A percentile compares a stretch with the other conserved stretches of the same genome.
These are phyloP conservation scores for Penicillium sp. DNA, from an alignment of 2,329 filamentous ascomycete genomes.

Conservation along the genomic window DNA sequence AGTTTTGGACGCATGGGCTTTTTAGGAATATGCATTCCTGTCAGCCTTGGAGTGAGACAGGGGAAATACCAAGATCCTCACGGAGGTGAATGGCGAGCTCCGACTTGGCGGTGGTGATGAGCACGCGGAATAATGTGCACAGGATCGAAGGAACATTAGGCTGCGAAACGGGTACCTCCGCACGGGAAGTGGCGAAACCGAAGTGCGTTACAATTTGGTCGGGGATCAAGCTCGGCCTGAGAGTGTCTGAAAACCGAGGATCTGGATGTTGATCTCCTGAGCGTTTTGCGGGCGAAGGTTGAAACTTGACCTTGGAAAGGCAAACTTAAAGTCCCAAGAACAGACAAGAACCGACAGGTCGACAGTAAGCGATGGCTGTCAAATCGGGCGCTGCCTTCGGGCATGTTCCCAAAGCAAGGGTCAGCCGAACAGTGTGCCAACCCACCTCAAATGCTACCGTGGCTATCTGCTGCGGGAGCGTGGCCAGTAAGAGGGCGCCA, in stretches of 20 bases:
- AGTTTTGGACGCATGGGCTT: not conserved
- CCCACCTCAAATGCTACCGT: conserved; percentile 26
- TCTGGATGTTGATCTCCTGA: no score
- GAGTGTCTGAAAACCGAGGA: not conserved
- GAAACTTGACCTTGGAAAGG: not conserved
- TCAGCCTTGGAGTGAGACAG: conserved; percentile 1
- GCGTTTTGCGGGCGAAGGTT: not conserved
- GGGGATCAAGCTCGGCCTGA: not conserved
- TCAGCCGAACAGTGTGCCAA: conserved; percentile 16
- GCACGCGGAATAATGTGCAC: not conserved
- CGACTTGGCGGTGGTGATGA: conserved; percentile 3
- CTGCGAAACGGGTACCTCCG: not conserved
- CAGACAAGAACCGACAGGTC: not conserved
- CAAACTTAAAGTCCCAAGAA: no score
- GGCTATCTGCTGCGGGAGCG: conserved; percentile 10
- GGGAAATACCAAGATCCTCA: not conserved
- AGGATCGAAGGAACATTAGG: not conserved
- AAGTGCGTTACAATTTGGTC: no score
- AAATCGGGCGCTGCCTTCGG: not conserved
- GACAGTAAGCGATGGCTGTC: no score
- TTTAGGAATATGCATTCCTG: not conserved
- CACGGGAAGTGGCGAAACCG: not conserved
- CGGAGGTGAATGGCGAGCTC: not conserved
- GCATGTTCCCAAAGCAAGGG: conserved; percentile 3
- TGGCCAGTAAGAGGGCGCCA: conserved; percentile 18